These are phyloP conservation scores for Alnus rubra DNA, from an alignment of 306 rosid genomes.

Conservation along the genomic window DNA sequence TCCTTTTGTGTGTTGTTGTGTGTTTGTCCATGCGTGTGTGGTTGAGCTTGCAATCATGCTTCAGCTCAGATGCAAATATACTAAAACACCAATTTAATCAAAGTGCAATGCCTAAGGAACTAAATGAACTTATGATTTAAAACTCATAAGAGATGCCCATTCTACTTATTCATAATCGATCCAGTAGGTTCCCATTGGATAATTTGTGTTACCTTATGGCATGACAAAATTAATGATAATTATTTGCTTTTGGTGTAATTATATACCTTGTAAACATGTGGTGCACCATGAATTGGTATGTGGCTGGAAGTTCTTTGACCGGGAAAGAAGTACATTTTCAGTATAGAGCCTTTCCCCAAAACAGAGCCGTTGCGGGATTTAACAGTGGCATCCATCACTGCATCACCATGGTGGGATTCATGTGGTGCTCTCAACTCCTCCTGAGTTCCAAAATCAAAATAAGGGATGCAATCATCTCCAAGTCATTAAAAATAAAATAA, in stretches of 20 bases:
- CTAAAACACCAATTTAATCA: neutral
- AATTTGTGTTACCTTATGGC: slow-evolving; percentile 48
- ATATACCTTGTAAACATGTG: slow-evolving; percentile 78
- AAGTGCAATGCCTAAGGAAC: slow-evolving; percentile 9
- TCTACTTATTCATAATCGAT: slow-evolving; percentile 44
- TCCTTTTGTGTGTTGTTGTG: too few relatives aligned
- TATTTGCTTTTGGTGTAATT: slow-evolving; percentile 26
- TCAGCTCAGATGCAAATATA: neutral
- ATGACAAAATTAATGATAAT: slow-evolving; percentile 41
- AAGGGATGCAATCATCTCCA: slow-evolving; percentile 26
- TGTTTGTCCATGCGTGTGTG: too few relatives aligned
- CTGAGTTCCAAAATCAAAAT: slow-evolving; percentile 47
- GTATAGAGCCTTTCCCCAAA: slow-evolving; percentile 88
- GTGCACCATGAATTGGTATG: slow-evolving; percentile 78
- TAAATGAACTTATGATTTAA: slow-evolving; percentile 26
- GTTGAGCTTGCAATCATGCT: too few relatives aligned
- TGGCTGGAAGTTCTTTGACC: slow-evolving; percentile 87
- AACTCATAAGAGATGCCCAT: slow-evolving; percentile 33
- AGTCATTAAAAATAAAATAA: neutral
- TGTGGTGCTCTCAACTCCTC: slow-evolving; percentile 78
- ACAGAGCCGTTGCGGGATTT: slow-evolving; percentile 76
- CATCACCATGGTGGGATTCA: slow-evolving; percentile 91
- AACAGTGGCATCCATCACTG: slow-evolving; percentile 82
- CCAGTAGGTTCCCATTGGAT: slow-evolving; percentile 38
- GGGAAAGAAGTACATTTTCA: slow-evolving; percentile 92